Evolutionary conservation across 2,329 filamentous ascomycete species (phyloP).

Genomic region (Paramyrothecium roridum): DNA sequence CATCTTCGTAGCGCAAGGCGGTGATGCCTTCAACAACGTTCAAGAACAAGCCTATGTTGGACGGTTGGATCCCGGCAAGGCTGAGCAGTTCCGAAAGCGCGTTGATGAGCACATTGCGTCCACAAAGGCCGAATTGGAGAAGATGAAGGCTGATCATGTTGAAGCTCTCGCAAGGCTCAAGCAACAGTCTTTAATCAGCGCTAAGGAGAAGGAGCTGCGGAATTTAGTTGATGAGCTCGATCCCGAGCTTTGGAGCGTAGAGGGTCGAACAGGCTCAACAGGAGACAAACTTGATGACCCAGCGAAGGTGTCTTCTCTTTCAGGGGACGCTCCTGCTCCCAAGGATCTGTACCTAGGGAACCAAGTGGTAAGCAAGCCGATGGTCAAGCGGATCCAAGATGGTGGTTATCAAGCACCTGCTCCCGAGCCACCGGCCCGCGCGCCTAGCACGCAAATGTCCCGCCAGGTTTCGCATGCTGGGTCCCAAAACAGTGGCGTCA

Average conservation of each 20-base stretch:
- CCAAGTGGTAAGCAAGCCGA: slow-evolving; percentile 60
- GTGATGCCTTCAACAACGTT: slow-evolving; percentile 40
- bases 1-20: slow-evolving; percentile 68
- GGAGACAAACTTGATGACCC: slow-evolving; percentile 42
- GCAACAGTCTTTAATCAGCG: slow-evolving; percentile 64
- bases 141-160: slow-evolving; percentile 76
- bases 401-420: slow-evolving; percentile 69
- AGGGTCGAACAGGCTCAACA: slow-evolving; percentile 49
- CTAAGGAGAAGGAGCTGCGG: slow-evolving; percentile 74
- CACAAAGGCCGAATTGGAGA: slow-evolving; percentile 78
- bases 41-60: slow-evolving; percentile 57
- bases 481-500: slow-evolving; percentile 52
- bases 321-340: no score
- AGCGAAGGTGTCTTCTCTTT: slow-evolving; percentile 49
- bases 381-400: slow-evolving; percentile 70
- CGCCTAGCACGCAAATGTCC: slow-evolving; percentile 37
- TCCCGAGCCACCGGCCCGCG: slow-evolving; percentile 37
- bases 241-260: slow-evolving; percentile 61
- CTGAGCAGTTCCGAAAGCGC: slow-evolving; percentile 79
- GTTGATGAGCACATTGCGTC: slow-evolving; percentile 69
- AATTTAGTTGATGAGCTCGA: slow-evolving; percentile 59
- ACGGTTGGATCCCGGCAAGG: slow-evolving; percentile 69
- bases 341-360: no score
- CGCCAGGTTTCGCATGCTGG: slow-evolving; percentile 51
- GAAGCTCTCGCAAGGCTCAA: slow-evolving; percentile 72